phyloP scores from a whole-genome alignment of 2,329 filamentous ascomycete species.

The Huntiella bhutanensis region DNA sequence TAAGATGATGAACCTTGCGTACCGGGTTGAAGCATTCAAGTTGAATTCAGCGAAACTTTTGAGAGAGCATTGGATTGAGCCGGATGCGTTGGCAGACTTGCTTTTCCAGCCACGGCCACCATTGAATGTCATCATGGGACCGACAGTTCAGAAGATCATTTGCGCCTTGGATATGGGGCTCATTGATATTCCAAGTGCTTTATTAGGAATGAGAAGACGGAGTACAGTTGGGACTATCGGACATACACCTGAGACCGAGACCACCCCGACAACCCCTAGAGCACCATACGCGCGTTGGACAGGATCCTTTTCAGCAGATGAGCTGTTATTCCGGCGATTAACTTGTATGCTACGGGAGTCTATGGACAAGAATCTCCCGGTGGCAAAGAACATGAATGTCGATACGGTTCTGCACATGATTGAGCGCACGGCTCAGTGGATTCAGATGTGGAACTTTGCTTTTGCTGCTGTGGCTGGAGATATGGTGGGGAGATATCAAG shows the following conservation, averaged over 20 bases:
- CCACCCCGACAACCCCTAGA: not conserved
- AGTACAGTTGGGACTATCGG: slow-evolving; percentile 21
- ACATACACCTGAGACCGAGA: slow-evolving; percentile 12
- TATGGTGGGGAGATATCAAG: slow-evolving; percentile 27
- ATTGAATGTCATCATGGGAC: slow-evolving; percentile 36
- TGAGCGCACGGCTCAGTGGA: slow-evolving; percentile 35
- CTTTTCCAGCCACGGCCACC: slow-evolving; percentile 34
- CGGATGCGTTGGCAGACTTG: slow-evolving; percentile 34
- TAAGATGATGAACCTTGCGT: not conserved
- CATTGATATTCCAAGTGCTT: slow-evolving; percentile 34
- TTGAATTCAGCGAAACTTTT: not conserved
- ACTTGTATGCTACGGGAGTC: slow-evolving; percentile 29
- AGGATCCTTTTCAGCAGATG: slow-evolving; percentile 49
- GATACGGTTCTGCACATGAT: slow-evolving; percentile 32
- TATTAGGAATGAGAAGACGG: slow-evolving; percentile 36
- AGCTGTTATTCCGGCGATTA: slow-evolving; percentile 83
- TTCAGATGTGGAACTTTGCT: slow-evolving; percentile 35
- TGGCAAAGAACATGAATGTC: slow-evolving; percentile 16
- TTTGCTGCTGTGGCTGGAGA: slow-evolving; percentile 29
- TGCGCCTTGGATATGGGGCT: slow-evolving; percentile 31
- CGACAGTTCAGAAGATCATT: slow-evolving; percentile 40
- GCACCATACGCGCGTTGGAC: slow-evolving; percentile 24
- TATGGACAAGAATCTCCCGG: not conserved
- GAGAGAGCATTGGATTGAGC: slow-evolving; percentile 30
- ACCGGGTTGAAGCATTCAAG: slow-evolving; percentile 2